A percentile compares a stretch with the other conserved stretches of the same genome.
phyloP scores from a whole-genome alignment of 495 filamentous ascomycete genomes.

The Elasticomyces elasticus region DNA sequence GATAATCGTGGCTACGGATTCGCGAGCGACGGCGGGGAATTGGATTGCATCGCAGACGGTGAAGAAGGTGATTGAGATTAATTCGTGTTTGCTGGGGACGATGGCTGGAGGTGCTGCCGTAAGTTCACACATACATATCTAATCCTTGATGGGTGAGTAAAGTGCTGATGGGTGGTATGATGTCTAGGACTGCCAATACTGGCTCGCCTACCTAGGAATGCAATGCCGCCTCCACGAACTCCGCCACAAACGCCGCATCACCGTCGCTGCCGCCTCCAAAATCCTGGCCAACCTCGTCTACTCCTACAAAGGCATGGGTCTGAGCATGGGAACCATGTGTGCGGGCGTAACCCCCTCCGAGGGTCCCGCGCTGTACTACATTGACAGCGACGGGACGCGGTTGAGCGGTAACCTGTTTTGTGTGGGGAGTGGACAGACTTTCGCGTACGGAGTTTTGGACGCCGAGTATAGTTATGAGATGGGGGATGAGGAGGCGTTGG shows the following conservation, averaged over 20 bases:
- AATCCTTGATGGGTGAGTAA: not conserved
- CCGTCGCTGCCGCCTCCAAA: conserved; percentile 92
- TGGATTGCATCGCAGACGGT: conserved; percentile 99
- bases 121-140: conserved; percentile 30
- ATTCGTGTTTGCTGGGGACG: conserved; percentile 80
- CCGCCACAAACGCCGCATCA: conserved; percentile 96
- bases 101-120: conserved; percentile 97
- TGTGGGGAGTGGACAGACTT: conserved; percentile 95
- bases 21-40: conserved; percentile 87
- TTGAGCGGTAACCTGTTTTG: conserved; percentile 93
- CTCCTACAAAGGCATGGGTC: conserved; percentile 92
- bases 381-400: conserved; percentile 93
- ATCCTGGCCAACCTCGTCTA: conserved; percentile 98
- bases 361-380: conserved; percentile 96
- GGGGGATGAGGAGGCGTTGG: conserved; percentile 73
- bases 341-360: conserved; percentile 93
- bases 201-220: conserved; percentile 96
- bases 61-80: conserved; percentile 98
- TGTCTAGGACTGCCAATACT: conserved; percentile 89
- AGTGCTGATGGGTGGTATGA: not conserved
- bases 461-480: conserved; percentile 89
- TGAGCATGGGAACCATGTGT: conserved; percentile 99
- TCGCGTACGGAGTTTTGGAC: conserved; percentile 95
- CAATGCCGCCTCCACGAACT: conserved; percentile 98
- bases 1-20: conserved; percentile 97